Conservation (phyloP, 768 basidiomycete species). For the Rhodotorula taiwanensis region DNA sequence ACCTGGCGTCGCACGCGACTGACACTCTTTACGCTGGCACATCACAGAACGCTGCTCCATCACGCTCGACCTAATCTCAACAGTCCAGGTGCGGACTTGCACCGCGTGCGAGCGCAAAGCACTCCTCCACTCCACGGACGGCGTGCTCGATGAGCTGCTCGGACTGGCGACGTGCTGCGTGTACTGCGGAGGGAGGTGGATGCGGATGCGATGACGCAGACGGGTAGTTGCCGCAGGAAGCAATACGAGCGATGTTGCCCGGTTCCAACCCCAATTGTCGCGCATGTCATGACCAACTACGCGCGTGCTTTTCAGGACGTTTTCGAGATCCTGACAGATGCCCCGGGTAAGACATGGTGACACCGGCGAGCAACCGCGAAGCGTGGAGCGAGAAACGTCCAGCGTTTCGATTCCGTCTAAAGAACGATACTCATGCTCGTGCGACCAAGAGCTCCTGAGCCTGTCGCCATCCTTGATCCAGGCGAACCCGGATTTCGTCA, state of each 20-base stretch:
- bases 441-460: background rate
- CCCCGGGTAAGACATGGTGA: too few relatives aligned
- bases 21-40: too few relatives aligned
- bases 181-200: constrained; percentile 21
- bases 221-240: too few relatives aligned
- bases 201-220: constrained; percentile 2
- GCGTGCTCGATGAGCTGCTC: background rate
- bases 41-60: constrained; percentile 28
- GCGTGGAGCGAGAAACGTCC: too few relatives aligned
- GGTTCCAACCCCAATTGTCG: too few relatives aligned
- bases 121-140: background rate
- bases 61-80: constrained; percentile 11
- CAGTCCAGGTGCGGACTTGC: constrained; percentile 14
- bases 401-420: too few relatives aligned
- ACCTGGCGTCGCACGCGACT: too few relatives aligned
- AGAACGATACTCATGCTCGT: background rate
- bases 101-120: constrained; percentile 16
- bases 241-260: too few relatives aligned
- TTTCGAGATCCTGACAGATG: too few relatives aligned
- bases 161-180: constrained; percentile 5
- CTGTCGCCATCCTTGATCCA: constrained; percentile 9
- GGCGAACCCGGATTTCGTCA: background rate
- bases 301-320: too few relatives aligned
- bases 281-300: too few relatives aligned
- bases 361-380: too few relatives aligned